Conservation (phyloP, 768 basidiomycete genomes). For the Termitomyces sp. region DNA sequence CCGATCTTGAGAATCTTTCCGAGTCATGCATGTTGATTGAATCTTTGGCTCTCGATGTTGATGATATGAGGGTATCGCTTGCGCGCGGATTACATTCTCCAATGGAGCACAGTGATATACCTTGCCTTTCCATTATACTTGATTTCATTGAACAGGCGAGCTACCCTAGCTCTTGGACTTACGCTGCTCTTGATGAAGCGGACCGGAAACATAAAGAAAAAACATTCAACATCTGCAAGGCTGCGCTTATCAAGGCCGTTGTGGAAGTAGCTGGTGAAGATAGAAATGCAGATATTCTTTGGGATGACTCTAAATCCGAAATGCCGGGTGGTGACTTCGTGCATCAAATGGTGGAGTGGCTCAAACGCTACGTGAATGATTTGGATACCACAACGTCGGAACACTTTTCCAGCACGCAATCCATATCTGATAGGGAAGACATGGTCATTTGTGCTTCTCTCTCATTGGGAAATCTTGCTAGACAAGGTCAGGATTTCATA, state of each 20-base stretch:
- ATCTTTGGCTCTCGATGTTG: conserved; percentile 71
- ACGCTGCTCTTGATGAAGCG: conserved; percentile 34
- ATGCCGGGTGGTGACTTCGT: conserved; percentile 70
- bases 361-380: conserved; percentile 48
- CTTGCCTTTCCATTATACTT: conserved; percentile 59
- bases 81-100: conserved; percentile 61
- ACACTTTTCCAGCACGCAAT: conserved; percentile 17
- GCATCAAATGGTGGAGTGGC: conserved; percentile 69
- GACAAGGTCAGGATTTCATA: conserved; percentile 50
- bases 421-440: conserved; percentile 49
- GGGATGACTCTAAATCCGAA: conserved; percentile 53
- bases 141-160: conserved; percentile 70
- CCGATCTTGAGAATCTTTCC: conserved; percentile 70
- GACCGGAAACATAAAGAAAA: conserved; percentile 60
- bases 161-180: conserved; percentile 63
- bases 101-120: conserved; percentile 46
- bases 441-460: conserved; percentile 79
- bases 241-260: conserved; percentile 77
- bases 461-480: conserved; percentile 74
- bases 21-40: conserved; percentile 74
- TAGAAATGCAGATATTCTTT: conserved; percentile 70
- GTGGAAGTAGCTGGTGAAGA: conserved; percentile 85
- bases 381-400: conserved; percentile 24
- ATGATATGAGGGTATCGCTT: conserved; percentile 66
- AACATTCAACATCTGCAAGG: conserved; percentile 77